Conservation (phyloP, 2,329 filamentous ascomycete genomes). For the Xylaria sp. region DNA sequence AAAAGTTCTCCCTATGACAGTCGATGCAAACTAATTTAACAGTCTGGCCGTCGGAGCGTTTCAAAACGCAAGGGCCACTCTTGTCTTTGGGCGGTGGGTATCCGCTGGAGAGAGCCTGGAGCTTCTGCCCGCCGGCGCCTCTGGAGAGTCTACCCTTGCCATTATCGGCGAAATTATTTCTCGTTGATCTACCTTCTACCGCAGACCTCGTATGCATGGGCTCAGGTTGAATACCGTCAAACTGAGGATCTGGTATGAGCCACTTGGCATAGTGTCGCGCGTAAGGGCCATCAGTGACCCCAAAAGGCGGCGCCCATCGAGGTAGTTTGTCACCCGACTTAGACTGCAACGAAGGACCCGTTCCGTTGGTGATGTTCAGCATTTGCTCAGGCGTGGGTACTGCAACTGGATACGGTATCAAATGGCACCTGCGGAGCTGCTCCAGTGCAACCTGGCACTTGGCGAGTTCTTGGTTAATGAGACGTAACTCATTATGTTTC, state of each 20-base stretch:
- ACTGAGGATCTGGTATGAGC: constrained; percentile 82
- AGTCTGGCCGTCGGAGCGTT: constrained; percentile 75
- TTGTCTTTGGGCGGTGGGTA: constrained; percentile 74
- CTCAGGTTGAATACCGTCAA: constrained; percentile 62
- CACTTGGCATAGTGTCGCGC: constrained; percentile 92
- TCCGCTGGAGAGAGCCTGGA: constrained; percentile 64
- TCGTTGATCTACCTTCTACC: constrained; percentile 69
- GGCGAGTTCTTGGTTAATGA: constrained; percentile 93
- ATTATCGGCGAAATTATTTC: constrained; percentile 63
- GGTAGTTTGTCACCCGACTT: constrained; percentile 60
- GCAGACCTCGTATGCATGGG: constrained; percentile 40
- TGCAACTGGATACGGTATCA: constrained; percentile 81
- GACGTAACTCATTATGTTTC: constrained; percentile 88
- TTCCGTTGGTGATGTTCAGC: constrained; percentile 67
- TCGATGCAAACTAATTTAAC: constrained; percentile 89
- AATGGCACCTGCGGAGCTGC: constrained; percentile 83
- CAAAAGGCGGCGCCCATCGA: constrained; percentile 79
- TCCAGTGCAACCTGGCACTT: constrained; percentile 93
- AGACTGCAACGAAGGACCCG: constrained; percentile 62
- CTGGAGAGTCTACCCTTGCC: constrained; percentile 48
- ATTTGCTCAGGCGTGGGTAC: constrained; percentile 61
- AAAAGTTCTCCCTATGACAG: constrained; percentile 86
- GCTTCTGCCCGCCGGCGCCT: constrained; percentile 52
- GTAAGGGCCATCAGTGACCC: constrained; percentile 87
- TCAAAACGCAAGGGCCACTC: constrained; percentile 75